A percentile compares a stretch with the other conserved stretches of the same genome.
Conservation (phyloP, 2,329 filamentous ascomycete genomes). For the Lithohypha guttulata region DNA sequence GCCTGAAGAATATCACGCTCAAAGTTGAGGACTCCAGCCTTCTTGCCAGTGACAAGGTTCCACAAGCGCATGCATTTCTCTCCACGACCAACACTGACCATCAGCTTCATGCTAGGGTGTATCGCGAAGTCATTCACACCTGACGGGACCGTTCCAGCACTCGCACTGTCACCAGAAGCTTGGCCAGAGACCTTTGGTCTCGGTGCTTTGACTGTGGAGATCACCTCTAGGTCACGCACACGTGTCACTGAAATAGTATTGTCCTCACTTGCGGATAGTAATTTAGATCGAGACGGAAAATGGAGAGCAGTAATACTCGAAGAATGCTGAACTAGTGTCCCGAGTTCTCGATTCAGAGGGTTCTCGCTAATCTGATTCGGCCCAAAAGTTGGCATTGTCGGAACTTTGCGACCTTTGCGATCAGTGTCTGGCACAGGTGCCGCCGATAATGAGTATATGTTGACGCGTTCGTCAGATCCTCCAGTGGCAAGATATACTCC, state of each 20-base stretch:
- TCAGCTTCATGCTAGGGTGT: constrained; percentile 91
- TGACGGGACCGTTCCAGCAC: constrained; percentile 66
- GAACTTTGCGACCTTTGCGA: constrained; percentile 32
- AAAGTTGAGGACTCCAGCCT: constrained; percentile 86
- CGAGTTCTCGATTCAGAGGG: constrained; percentile 75
- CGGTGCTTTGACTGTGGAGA: constrained; percentile 82
- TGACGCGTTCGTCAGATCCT: constrained; percentile 86
- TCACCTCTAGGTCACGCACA: constrained; percentile 76
- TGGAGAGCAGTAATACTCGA: constrained; percentile 67
- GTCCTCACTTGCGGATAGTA: constrained; percentile 81
- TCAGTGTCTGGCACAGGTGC: constrained; percentile 49
- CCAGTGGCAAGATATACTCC: constrained; percentile 86
- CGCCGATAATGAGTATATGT: constrained; percentile 79
- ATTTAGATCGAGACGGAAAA: constrained; percentile 78
- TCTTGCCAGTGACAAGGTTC: constrained; percentile 94
- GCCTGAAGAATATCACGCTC: constrained; percentile 59
- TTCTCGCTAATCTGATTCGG: constrained; percentile 72
- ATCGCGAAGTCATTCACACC: constrained; percentile 93
- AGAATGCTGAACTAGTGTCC: constrained; percentile 75
- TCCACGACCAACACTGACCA: constrained; percentile 83
- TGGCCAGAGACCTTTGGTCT: constrained; percentile 68
- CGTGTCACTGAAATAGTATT: constrained; percentile 81
- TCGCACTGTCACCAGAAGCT: constrained; percentile 82
- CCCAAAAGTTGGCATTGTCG: constrained; percentile 55
- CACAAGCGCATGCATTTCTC: constrained; percentile 88